These are phyloP conservation scores for Fusarium mundagurra DNA, from an alignment of 2,329 filamentous ascomycete species.

Conservation along the genomic window DNA sequence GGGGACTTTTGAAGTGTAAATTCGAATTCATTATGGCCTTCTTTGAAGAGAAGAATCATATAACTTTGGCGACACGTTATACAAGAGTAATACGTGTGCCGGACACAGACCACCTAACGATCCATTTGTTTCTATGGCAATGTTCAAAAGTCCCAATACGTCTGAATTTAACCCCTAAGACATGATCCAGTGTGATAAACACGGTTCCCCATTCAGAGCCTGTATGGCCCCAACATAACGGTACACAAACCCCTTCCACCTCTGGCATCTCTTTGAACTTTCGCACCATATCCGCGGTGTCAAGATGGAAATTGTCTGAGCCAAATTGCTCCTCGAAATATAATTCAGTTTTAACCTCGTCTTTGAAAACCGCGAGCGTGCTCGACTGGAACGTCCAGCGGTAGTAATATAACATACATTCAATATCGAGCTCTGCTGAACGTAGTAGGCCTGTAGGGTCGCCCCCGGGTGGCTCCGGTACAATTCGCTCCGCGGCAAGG, in stretches of 20 bases:
- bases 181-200: not conserved
- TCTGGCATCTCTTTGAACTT: not conserved
- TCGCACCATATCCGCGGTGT: not conserved
- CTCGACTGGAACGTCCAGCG: not conserved
- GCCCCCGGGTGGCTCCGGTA: fast-evolving
- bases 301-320: fast-evolving
- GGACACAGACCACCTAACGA: not conserved
- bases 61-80: not conserved
- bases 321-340: not conserved
- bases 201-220: too few species aligned
- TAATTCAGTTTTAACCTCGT: not conserved
- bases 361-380: not conserved
- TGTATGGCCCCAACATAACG: too few species aligned
- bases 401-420: not conserved
- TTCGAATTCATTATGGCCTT: too few species aligned
- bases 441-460: not conserved
- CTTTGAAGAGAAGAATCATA: not conserved
- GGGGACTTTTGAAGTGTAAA: too few species aligned
- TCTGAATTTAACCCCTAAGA: not conserved
- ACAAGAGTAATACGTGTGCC: not conserved
- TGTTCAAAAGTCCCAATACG: not conserved
- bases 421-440: not conserved
- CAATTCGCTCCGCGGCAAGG: not conserved
- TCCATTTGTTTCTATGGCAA: not conserved
- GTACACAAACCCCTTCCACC: not conserved